Evolutionary conservation across 2,329 filamentous ascomycete species (phyloP).

Genomic region (Pseudopithomyces maydicus): DNA sequence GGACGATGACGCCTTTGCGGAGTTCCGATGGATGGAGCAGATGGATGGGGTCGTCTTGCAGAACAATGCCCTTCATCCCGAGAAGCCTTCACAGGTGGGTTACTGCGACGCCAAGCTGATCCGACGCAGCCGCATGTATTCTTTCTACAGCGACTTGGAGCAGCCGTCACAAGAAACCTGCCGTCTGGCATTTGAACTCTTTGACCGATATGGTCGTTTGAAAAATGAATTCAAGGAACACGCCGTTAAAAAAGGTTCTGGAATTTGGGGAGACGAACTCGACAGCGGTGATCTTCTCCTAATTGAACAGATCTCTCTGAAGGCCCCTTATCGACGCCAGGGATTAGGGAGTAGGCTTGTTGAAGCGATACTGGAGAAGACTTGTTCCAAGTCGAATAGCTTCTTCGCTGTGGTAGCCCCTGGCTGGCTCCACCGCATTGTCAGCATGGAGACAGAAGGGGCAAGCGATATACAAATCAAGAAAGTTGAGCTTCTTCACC

Average conservation of each 20-base stretch:
- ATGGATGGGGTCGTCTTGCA: not conserved
- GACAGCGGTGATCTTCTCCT: conserved; percentile 35
- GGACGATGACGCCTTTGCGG: not conserved
- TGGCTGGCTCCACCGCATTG: not conserved
- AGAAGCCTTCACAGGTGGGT: not conserved
- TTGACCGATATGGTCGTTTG: conserved; percentile 47
- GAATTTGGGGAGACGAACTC: conserved; percentile 35
- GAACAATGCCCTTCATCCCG: not conserved
- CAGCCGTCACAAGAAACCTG: conserved; percentile 30
- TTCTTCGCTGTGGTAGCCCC: not conserved
- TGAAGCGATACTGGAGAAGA: conserved; percentile 28
- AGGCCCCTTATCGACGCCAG: conserved; percentile 21
- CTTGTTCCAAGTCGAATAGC: not conserved
- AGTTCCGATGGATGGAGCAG: not conserved
- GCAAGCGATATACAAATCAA: not conserved
- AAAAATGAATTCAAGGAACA: conserved; percentile 39
- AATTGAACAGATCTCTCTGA: conserved; percentile 29
- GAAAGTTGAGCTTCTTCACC: not conserved
- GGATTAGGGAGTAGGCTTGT: conserved; percentile 40
- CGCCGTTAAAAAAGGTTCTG: conserved; percentile 28
- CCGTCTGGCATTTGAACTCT: conserved; percentile 43
- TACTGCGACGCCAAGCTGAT: conserved; percentile 6
- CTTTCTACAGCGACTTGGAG: conserved; percentile 45
- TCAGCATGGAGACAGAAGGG: not conserved
- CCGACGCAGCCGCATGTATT: conserved; percentile 2